Evolutionary conservation across 2,329 filamentous ascomycete species (phyloP).

Genomic region (Penicillium sp.): DNA sequence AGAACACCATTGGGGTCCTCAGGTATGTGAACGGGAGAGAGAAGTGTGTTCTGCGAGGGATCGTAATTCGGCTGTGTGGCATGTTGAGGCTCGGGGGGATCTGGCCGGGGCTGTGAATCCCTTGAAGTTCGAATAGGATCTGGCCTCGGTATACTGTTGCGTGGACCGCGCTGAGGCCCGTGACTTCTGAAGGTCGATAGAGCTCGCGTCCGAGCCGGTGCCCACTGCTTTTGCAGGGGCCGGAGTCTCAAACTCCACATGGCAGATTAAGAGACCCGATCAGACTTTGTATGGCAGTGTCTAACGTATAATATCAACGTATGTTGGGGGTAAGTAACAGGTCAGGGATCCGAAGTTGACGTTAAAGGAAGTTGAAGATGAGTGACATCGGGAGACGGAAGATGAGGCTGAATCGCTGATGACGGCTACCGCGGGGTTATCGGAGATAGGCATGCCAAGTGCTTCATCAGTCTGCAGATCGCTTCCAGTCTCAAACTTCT

Average conservation of each 20-base stretch:
- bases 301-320: too few relatives aligned
- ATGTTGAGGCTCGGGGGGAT: constrained; percentile 27
- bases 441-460: constrained; percentile 28
- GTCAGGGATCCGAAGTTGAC: background rate
- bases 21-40: constrained; percentile 59
- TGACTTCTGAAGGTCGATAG: constrained; percentile 29
- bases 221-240: constrained; percentile 19
- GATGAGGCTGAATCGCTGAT: constrained; percentile 9
- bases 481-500: background rate
- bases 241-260: constrained; percentile 35
- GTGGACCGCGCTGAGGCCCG: constrained; percentile 28
- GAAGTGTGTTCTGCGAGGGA: constrained; percentile 47
- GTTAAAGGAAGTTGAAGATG: background rate
- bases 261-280: background rate
- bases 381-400: background rate
- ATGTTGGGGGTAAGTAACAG: background rate
- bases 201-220: constrained; percentile 22
- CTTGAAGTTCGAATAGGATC: constrained; percentile 17
- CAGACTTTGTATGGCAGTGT: background rate
- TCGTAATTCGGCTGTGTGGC: constrained; percentile 43
- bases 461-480: background rate
- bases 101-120: constrained; percentile 6
- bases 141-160: constrained; percentile 29
- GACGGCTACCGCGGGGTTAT: constrained; percentile 28
- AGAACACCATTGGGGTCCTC: constrained; percentile 59